phyloP scores from a whole-genome alignment of 2,329 filamentous ascomycete genomes.

The Diplodia intermedia region DNA sequence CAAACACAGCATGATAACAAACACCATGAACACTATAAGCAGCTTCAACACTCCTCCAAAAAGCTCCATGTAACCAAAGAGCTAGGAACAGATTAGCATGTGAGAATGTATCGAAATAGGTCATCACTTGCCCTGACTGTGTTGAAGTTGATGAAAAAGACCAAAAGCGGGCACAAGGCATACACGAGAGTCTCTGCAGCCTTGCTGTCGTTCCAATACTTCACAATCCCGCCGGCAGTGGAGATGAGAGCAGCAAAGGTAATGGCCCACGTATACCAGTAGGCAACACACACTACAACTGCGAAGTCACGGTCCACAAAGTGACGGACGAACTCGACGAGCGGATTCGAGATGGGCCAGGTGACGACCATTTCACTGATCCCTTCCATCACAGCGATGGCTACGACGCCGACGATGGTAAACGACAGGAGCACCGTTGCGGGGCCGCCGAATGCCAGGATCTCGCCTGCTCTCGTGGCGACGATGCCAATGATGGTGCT shows the following conservation, averaged over 20 bases:
- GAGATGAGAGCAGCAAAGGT: conserved; percentile 43
- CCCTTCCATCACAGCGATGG: conserved; percentile 50
- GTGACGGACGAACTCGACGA: conserved; percentile 46
- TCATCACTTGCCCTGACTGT: conserved; percentile 14
- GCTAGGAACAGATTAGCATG: background rate
- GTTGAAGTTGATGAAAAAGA: conserved; percentile 30
- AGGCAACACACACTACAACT: conserved; percentile 45
- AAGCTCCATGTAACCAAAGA: conserved; percentile 31
- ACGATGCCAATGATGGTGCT: conserved; percentile 47
- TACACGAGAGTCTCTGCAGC: conserved; percentile 20
- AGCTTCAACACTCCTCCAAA: conserved; percentile 28
- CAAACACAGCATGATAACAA: conserved; percentile 24
- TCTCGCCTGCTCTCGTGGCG: conserved; percentile 40
- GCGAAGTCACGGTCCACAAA: conserved; percentile 50
- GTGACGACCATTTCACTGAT: conserved; percentile 48
- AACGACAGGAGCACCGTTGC: conserved; percentile 45
- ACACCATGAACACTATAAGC: conserved; percentile 24
- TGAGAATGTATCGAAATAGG: background rate
- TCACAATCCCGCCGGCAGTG: conserved; percentile 39
- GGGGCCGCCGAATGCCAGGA: conserved; percentile 47
- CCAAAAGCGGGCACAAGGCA: conserved; percentile 22
- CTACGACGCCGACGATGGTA: conserved; percentile 43
- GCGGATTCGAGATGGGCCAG: conserved; percentile 49
- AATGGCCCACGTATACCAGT: conserved; percentile 47
- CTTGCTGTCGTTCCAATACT: conserved; percentile 38